Evolutionary conservation across 1,284 basidiomycete genomes (phyloP), one percentile per base, ranked within the genome.

Genomic region (Melanopsichium pennsylvanicum): DNA sequence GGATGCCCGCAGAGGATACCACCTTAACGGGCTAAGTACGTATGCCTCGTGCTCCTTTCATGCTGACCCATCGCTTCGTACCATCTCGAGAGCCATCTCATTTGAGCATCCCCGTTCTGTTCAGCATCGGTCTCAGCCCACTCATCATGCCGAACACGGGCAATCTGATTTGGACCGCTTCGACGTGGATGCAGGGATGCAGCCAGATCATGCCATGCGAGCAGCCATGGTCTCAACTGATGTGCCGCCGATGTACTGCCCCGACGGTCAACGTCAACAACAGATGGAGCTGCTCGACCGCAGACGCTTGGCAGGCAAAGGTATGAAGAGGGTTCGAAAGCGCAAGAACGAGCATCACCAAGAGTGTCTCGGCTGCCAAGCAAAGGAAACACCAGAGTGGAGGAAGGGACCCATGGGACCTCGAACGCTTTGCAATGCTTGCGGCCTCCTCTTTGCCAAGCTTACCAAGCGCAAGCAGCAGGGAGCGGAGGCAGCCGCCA

Each of bases 401-500:
- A 56, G 78, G 13, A 78, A 78, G 42, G 78, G 78, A 7, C 78
- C 78, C 2, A 68, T 75, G 57, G 78, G 78, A 21, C 78, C 76
- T 12, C 67, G 72, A 32, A 78, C 70, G 31, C 51, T 74, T 21
- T 77, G 72, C 56, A 76, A 78, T 44, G 78, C 78, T 1, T 79
- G 78, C 35, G 78, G 78, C 15, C 63, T 79, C 15, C 72, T 77
- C 15, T 79, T 69, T 21, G 76, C 78, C 33, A 79, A 79, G 48
- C 57, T 70, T n/a, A 64, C 46, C 23, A 60, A 59, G 32, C 67
- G 67, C 21, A 64, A 64, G 45, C 51, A 57, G 25, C 67, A 70
- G 38, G 61, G 66, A 21, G 67, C 61, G 0, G 67, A 70, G 33
- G 51, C 57, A 7, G 48, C 67, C 3, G 67, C 67, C 23, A 56